phyloP scores from a whole-genome alignment of 129 eudicot genomes.

The Flaveria linearis region DNA sequence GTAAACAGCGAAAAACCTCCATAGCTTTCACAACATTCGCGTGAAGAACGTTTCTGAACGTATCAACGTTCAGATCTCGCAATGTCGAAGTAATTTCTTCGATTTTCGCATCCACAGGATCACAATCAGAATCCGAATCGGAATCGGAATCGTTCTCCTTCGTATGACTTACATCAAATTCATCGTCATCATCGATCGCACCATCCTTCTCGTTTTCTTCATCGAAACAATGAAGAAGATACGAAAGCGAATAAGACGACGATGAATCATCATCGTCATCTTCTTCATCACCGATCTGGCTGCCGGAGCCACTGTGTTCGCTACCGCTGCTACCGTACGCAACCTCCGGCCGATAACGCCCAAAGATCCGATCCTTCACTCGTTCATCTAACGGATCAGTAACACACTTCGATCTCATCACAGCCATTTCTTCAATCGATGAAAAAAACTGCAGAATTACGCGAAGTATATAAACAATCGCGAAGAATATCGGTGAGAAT shows the following conservation, averaged over 20 bases:
- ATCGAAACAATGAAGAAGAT: slow-evolving; percentile 56
- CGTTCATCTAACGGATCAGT: slow-evolving; percentile 66
- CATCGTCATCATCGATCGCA: slow-evolving; percentile 18
- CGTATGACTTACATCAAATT: slow-evolving; percentile 16
- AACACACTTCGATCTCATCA: slow-evolving; percentile 51
- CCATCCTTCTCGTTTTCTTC: slow-evolving; percentile 16
- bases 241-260: slow-evolving; percentile 53
- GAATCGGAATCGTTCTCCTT: slow-evolving; percentile 39
- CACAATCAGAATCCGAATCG: slow-evolving; percentile 41
- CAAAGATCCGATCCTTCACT: slow-evolving; percentile 59
- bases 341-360: slow-evolving; percentile 23
- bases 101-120: slow-evolving; percentile 23
- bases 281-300: slow-evolving; percentile 35
- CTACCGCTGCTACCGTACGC: slow-evolving; percentile 58
- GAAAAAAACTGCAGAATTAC: slow-evolving; percentile 1
- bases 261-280: slow-evolving; percentile 22
- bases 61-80: slow-evolving; percentile 31
- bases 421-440: slow-evolving; percentile 39
- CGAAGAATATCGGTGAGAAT: slow-evolving; percentile 33
- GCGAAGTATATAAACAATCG: background rate
- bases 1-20: slow-evolving; percentile 36
- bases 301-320: slow-evolving; percentile 50
- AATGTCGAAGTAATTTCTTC: slow-evolving; percentile 27
- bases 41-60: slow-evolving; percentile 39
- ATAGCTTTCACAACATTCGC: slow-evolving; percentile 45